A percentile compares a stretch with the other conserved stretches of the same genome.
Evolutionary conservation across 768 basidiomycete species (phyloP).

Genomic region (Calocera viscosa): DNA sequence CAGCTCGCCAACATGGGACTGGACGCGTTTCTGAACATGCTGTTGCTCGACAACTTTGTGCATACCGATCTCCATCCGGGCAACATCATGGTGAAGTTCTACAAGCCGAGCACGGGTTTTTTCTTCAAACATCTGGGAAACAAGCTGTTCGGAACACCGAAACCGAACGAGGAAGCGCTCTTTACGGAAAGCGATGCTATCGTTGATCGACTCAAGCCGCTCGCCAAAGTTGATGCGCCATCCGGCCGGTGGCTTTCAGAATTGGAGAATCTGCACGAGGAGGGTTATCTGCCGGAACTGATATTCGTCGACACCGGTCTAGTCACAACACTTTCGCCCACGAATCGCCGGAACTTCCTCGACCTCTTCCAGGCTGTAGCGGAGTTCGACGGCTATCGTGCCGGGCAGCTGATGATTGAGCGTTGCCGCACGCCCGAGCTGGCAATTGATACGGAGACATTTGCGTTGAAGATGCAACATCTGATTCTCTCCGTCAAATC

Average conservation of each 20-base stretch:
- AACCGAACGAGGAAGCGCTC: slow-evolving; percentile 23
- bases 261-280: slow-evolving; percentile 43
- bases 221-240: slow-evolving; percentile 28
- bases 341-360: slow-evolving; percentile 85
- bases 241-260: slow-evolving; percentile 57
- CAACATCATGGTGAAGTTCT: slow-evolving; percentile 97
- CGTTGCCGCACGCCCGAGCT: slow-evolving; percentile 84
- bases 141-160: slow-evolving; percentile 36
- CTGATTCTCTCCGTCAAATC: slow-evolving; percentile 85
- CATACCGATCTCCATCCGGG: slow-evolving; percentile 86
- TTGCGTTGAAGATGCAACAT: slow-evolving; percentile 96
- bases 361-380: slow-evolving; percentile 94
- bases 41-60: slow-evolving; percentile 93
- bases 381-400: slow-evolving; percentile 91
- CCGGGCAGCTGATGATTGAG: slow-evolving; percentile 92
- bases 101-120: slow-evolving; percentile 56
- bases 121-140: slow-evolving; percentile 50
- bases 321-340: slow-evolving; percentile 69
- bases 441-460: slow-evolving; percentile 83
- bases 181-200: slow-evolving; percentile 32
- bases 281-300: slow-evolving; percentile 85
- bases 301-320: slow-evolving; percentile 95
- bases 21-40: slow-evolving; percentile 96
- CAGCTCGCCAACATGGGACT: slow-evolving; percentile 83
- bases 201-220: slow-evolving; percentile 52